Base-by-base conservation (phyloP, 202 grass and related monocot genomes). In the Elaeis oleifera region DNA sequence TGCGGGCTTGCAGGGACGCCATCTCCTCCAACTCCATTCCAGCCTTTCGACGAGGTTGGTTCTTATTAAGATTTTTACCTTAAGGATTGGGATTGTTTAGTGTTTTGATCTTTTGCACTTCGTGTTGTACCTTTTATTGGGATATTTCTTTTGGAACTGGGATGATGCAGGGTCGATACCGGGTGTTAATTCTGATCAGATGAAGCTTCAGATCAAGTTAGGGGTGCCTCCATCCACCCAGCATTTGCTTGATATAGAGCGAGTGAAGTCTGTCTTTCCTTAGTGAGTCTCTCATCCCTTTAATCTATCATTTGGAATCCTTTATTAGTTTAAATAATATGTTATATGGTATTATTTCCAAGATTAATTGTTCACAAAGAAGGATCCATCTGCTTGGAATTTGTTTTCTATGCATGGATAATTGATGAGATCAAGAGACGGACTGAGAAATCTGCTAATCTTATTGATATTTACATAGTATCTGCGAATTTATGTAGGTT, bases 1-100 rank as follows among this genome's bases (percentile, higher is more conserved):
- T 89, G 84, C 75, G 87, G 32, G 91, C 91, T 64, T 96, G 91
- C 76, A 88, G 73, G 56, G 81, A 96, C 56, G 92, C 92, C 61
- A 96, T 96, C 60, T 79, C 92, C 73, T 96, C 87, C 54, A 97
- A 97, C 50, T 97, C 88, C 70, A 97, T 97, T 75, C 92, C 94
- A 1, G 94, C 94, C 53, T 97, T 92, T 62, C 85, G 94, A 65
- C 54, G 83, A 53, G 88, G 94, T 89, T 44, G 17, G n/a, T 32
- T 25, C 14, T 26, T 65, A 4, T 9, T 44, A 23, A 28, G 16
- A 18, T 54, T 74, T 44, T 55, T 9, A 0, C 24, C 2, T n/a
- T 19, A 21, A 23, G 26, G 21, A 29, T 31, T 26, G 49, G 22
- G 36, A 49, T 60, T 50, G 18, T 21, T 22, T 6, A 31, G 28